Base-by-base conservation (phyloP, 2,329 filamentous ascomycete species). In the Ophiostoma perfectum region DNA sequence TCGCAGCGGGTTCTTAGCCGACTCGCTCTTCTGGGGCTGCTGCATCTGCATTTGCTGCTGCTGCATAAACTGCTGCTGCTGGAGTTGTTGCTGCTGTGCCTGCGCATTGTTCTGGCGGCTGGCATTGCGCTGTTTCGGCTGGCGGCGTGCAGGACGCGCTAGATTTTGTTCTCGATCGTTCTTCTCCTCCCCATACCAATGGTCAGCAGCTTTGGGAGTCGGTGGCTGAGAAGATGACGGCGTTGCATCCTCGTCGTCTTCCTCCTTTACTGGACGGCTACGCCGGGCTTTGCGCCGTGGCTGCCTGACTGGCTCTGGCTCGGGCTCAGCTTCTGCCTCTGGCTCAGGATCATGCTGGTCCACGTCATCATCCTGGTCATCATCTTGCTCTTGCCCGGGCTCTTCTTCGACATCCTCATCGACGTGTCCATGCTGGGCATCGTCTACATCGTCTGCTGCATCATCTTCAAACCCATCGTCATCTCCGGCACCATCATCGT, bases 1-100 rank as follows among this genome's bases (percentile, higher is more conserved):
- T 76, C 88, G 88, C 75, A 92, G 78, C 38, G 89, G 88, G 73
- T 90, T 88, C 71, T 86, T 78, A 71, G 74, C 73, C 71, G 79
- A 78, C 73, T 74, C 74, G 73, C 72, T 73, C 78, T 69, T 55
- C 6, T 55, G 47, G 47, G 62, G 74, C 69, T 74, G 73, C 70
- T 74, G 74, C 70, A 63, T 55, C 44, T 68, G 67, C 55, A 71
- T 72, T 47, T 72, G 67, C 68, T 65, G 71, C 68, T 72, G 71
- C 70, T 70, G 71, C 68, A 70, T 71, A 67, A 68, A 70, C 66
- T 67, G 71, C 44, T 73, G 68, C 9, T 52, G 47, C 7, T 55
- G 49, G n/a, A 27, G 49, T 9, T 55, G 49, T 9, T 36, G 49
- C n/a, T 27, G 49, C n/a, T 55, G 49, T 7, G 49, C 49, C 49